phyloP scores from a whole-genome alignment of 148 eudicot species.

The Persicaria maculosa region DNA sequence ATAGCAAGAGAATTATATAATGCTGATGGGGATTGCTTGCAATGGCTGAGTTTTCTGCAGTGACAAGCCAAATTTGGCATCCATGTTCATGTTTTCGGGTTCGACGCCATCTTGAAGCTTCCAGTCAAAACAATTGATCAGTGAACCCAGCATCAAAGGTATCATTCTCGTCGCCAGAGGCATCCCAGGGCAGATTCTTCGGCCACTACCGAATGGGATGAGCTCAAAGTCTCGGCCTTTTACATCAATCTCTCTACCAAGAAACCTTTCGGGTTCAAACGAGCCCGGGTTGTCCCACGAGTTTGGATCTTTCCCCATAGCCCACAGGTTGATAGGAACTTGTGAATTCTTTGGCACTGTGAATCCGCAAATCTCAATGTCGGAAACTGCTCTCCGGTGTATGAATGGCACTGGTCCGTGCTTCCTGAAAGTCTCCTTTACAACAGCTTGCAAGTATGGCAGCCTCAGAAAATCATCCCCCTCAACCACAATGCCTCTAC shows the following conservation, averaged over 20 bases:
- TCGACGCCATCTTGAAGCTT: conserved; percentile 20
- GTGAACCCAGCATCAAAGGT: conserved; percentile 24
- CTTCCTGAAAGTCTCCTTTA: conserved; percentile 30
- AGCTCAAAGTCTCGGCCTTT: conserved; percentile 14
- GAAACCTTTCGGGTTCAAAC: conserved; percentile 32
- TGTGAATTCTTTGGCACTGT: conserved; percentile 30
- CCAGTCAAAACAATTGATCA: conserved; percentile 30
- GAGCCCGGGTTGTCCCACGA: conserved; percentile 21
- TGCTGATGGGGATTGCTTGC: conserved; percentile 13
- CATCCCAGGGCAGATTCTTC: conserved; percentile 28
- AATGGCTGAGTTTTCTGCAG: conserved; percentile 21
- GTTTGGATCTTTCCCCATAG: conserved; percentile 28
- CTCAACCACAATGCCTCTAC: conserved; percentile 17
- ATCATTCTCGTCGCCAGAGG: conserved; percentile 25
- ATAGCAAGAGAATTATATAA: background rate
- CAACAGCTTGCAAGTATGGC: conserved; percentile 27
- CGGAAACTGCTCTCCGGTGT: conserved; percentile 19
- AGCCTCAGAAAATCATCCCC: conserved; percentile 21
- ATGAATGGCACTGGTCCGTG: conserved; percentile 31
- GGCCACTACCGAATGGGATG: background rate
- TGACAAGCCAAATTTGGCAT: conserved; percentile 21
- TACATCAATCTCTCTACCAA: conserved; percentile 24
- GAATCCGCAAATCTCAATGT: conserved; percentile 6
- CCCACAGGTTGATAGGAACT: conserved; percentile 30
- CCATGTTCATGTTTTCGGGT: conserved; percentile 25